phyloP scores from a whole-genome alignment of 352 stramenopile genomes.

The Discostella stelligera region DNA sequence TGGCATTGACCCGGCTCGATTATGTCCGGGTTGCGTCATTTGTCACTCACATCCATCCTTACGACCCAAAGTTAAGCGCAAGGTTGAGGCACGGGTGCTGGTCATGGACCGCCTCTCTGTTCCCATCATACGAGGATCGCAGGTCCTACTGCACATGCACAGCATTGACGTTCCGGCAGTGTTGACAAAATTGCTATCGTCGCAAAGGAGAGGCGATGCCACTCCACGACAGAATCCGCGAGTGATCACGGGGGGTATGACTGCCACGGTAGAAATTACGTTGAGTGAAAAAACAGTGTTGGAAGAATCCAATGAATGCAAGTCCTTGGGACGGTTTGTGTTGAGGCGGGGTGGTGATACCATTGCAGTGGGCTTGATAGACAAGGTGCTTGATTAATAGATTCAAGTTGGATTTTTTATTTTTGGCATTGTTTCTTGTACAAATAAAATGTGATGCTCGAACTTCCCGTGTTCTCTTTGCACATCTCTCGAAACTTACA shows the following conservation, averaged over 20 bases:
- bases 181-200: conserved; percentile 62
- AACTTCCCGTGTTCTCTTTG: conserved; percentile 8
- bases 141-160: conserved; percentile 84
- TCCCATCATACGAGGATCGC: conserved; percentile 81
- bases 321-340: conserved; percentile 81
- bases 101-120: conserved; percentile 75
- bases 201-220: conserved; percentile 43
- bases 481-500: conserved; percentile 43
- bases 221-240: conserved; percentile 50
- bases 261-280: conserved; percentile 78
- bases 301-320: conserved; percentile 79
- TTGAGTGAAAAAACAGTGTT: conserved; percentile 71
- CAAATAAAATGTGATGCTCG: conserved; percentile 27
- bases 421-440: conserved; percentile 22
- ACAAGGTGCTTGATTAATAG: conserved; percentile 56
- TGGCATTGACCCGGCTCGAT: conserved; percentile 72
- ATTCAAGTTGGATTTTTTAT: neutral
- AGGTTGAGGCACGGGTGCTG: conserved; percentile 68
- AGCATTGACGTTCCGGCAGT: conserved; percentile 78
- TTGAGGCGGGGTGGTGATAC: conserved; percentile 80
- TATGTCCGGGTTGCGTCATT: conserved; percentile 77
- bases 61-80: conserved; percentile 56
- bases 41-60: conserved; percentile 57
- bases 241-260: conserved; percentile 57
- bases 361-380: conserved; percentile 82